Evolutionary conservation across 805 yeast species (phyloP).

Genomic region (Helenozyma rhizophorensis): DNA sequence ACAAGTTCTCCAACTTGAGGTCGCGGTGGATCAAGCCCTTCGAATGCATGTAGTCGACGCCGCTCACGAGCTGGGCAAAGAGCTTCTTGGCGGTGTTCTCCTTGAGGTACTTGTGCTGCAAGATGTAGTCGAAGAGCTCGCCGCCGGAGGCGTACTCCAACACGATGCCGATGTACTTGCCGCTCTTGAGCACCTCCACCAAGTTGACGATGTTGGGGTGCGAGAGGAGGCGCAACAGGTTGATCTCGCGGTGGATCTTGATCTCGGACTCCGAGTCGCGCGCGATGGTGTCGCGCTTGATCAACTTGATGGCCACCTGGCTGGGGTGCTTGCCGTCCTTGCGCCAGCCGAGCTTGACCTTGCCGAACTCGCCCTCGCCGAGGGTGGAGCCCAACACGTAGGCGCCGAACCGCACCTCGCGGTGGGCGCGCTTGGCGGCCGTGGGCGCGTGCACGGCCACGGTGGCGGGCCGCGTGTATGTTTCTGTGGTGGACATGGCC

Average conservation of each 20-base stretch:
- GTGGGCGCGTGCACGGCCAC: too few relatives aligned
- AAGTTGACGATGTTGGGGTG: slow-evolving; percentile 93
- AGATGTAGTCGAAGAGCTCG: slow-evolving; percentile 88
- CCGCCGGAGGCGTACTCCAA: slow-evolving; percentile 97
- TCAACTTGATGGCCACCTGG: slow-evolving; percentile 91
- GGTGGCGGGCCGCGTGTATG: too few relatives aligned
- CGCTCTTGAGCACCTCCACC: slow-evolving; percentile 91
- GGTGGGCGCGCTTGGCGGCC: slow-evolving; percentile 23
- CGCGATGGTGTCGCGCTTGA: slow-evolving; percentile 83
- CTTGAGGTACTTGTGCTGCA: slow-evolving; percentile 79
- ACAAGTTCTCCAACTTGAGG: slow-evolving; percentile 67
- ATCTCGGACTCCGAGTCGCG: slow-evolving; percentile 81
- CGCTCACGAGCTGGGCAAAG: slow-evolving; percentile 90
- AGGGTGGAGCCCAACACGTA: slow-evolving; percentile 88
- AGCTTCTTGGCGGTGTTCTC: slow-evolving; percentile 82
- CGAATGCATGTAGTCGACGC: slow-evolving; percentile 84
- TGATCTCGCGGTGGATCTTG: slow-evolving; percentile 89
- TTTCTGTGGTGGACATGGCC: neutral
- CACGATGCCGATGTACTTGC: slow-evolving; percentile 93
- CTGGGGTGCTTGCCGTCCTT: slow-evolving; percentile 73
- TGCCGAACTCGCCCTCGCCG: slow-evolving; percentile 98
- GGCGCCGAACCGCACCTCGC: slow-evolving; percentile 83
- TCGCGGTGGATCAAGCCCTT: slow-evolving; percentile 80
- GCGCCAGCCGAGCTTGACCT: slow-evolving; percentile 95
- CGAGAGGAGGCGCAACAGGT: slow-evolving; percentile 75